Percentiles rank a stretch among this genome's conserved stretches.
phyloP scores from a whole-genome alignment of 441 rosid genomes.

The Arabidopsis hybrid region DNA sequence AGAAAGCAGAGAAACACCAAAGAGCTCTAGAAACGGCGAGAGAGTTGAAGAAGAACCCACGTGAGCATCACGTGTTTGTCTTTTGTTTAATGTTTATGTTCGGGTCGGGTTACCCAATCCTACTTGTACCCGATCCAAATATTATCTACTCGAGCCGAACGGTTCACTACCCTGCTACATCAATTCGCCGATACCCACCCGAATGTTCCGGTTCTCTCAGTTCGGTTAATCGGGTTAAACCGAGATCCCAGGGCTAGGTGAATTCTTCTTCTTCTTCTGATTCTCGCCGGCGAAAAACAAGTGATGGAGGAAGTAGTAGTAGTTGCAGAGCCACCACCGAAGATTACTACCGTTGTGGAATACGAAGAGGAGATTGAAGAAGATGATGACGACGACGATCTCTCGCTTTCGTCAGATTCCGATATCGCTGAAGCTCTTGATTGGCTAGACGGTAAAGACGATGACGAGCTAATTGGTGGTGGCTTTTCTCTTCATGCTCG shows the following conservation, averaged over 20 bases:
- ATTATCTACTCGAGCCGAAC: too few species aligned
- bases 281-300: background rate
- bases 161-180: too few species aligned
- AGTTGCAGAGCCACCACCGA: slow-evolving; percentile 30
- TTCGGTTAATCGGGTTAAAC: too few species aligned
- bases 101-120: too few species aligned
- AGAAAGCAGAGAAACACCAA: slow-evolving; percentile 16
- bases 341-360: slow-evolving; percentile 34
- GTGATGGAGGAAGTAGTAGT: slow-evolving; percentile 40
- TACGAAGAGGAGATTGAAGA: slow-evolving; percentile 40
- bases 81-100: background rate
- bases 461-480: slow-evolving; percentile 56
- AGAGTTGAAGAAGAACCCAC: slow-evolving; percentile 25
- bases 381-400: slow-evolving; percentile 49
- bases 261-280: background rate
- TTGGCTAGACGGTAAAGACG: slow-evolving; percentile 77
- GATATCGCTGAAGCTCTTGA: slow-evolving; percentile 81
- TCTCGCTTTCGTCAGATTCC: slow-evolving; percentile 72
- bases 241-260: background rate
- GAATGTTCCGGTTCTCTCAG: too few species aligned
- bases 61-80: slow-evolving; percentile 30
- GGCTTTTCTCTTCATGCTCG: slow-evolving; percentile 66
- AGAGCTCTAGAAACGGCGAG: slow-evolving; percentile 32
- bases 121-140: too few species aligned
- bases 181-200: too few species aligned